A percentile compares a stretch with the other conserved stretches of the same genome.
These are phyloP conservation scores for Fusarium austroafricanum DNA, from an alignment of 2,329 filamentous ascomycete species.

Conservation along the genomic window DNA sequence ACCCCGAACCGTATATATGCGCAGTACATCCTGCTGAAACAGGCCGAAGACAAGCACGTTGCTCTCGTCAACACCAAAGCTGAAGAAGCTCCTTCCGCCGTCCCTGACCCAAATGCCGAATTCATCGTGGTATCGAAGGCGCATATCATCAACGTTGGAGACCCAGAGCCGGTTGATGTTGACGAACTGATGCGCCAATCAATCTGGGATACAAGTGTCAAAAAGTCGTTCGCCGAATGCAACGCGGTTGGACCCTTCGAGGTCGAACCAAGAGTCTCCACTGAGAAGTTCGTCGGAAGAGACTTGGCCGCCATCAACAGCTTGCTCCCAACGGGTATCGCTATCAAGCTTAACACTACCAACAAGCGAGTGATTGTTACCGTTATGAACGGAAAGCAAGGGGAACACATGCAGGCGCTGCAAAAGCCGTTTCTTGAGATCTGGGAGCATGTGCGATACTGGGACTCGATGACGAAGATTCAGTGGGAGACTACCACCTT, in stretches of 20 bases:
- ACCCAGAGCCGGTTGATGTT: accelerated
- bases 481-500: neutral
- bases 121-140: neutral
- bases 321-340: neutral
- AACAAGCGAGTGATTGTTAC: neutral
- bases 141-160: neutral
- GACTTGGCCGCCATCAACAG: conserved; percentile 1
- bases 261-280: accelerated
- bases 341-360: conserved; percentile 1
- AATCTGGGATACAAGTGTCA: neutral
- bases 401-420: too few relatives aligned
- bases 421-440: neutral
- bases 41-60: accelerated
- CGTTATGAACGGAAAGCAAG: accelerated
- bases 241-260: neutral
- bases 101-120: neutral
- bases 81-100: accelerated
- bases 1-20: neutral
- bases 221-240: neutral
- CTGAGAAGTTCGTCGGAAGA: neutral
- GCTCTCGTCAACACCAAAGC: neutral
- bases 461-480: neutral
- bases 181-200: neutral
- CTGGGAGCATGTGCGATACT: neutral
- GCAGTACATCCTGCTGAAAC: neutral